Base-by-base conservation (phyloP, 306 rosid genomes). In the Cicer bijugum region DNA sequence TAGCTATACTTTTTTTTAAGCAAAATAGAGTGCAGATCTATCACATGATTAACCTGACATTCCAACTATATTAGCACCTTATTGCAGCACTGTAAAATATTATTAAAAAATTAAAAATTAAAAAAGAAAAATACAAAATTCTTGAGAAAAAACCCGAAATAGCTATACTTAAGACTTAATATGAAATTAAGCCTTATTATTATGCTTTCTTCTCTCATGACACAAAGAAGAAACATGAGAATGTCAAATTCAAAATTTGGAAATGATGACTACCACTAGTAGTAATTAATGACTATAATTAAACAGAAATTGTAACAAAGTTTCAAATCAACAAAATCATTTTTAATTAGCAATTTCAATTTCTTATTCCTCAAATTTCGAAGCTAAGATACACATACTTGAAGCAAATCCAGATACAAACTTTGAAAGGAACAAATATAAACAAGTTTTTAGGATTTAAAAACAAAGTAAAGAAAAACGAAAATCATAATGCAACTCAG, bases 351-450 rank as follows among this genome's bases (percentile, higher is more conserved):
- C 15, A 59, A 12, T 59, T 59, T 59, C 19, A 35, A 35, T 7
- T 37, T 15, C 65, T 62, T 16, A 40, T 63, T 39, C 69, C 5
- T 40, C 14, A 65, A 43, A 65, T 9, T 12, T 11, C 15, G 45
- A 43, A 42, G 6, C 70, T 42, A 52, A 20, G 12, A 33, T 35
- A 59, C 43, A 59, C 65, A 57, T 23, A 11, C 39, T 4, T 28
- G 12, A 81, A 4, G 7, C 50, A 16, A 47, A 16, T 75, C 61
- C 6, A 33, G 46, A 74, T 2, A 47, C 58, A 52, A 51, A 51
- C 53, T 37, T 28, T 51, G 4, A 6, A 1, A 9, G 23, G 19
- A 6, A 28, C 57, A 68, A 69, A 37, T 20, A 43, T 61, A 35
- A 19, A 15, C 12, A 60, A 14, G 1, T 42, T 16, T 12, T 48